Evolutionary conservation across 192 early-diverging fungal species (phyloP).

Genomic region (Physocladia obscura): DNA sequence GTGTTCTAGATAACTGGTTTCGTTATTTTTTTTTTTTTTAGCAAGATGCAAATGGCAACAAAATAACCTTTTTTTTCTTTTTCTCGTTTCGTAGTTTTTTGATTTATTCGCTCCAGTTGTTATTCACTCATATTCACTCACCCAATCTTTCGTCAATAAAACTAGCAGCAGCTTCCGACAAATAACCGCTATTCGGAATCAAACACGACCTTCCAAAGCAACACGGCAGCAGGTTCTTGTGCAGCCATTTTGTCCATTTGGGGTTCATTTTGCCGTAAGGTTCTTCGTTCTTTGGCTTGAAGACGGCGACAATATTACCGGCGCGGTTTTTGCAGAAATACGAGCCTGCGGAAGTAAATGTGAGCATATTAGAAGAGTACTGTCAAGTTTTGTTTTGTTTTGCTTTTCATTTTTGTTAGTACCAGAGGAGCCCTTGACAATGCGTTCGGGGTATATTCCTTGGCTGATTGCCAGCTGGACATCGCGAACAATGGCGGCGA

Average conservation of each 20-base stretch:
- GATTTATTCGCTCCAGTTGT: no score
- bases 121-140: not conserved
- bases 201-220: constrained; percentile 84
- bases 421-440: constrained; percentile 69
- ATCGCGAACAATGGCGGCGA: constrained; percentile 4
- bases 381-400: not conserved
- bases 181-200: constrained; percentile 86
- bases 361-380: not conserved
- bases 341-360: constrained; percentile 49
- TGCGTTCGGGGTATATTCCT: constrained; percentile 51
- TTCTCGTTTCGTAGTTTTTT: no score
- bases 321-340: constrained; percentile 82
- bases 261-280: constrained; percentile 71
- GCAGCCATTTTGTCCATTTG: constrained; percentile 94
- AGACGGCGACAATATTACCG: constrained; percentile 80
- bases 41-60: no score
- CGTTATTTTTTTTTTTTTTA: no score
- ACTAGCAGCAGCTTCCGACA: constrained; percentile 86
- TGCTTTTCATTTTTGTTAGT: not conserved
- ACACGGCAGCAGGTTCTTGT: constrained; percentile 82
- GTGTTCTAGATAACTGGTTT: no score
- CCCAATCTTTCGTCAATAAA: constrained; percentile 73
- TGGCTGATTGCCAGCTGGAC: constrained; percentile 45
- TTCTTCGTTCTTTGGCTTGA: constrained; percentile 77
- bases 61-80: no score